Evolutionary conservation across 441 rosid genomes (phyloP).

Genomic region (Eutrema salsugineum): DNA sequence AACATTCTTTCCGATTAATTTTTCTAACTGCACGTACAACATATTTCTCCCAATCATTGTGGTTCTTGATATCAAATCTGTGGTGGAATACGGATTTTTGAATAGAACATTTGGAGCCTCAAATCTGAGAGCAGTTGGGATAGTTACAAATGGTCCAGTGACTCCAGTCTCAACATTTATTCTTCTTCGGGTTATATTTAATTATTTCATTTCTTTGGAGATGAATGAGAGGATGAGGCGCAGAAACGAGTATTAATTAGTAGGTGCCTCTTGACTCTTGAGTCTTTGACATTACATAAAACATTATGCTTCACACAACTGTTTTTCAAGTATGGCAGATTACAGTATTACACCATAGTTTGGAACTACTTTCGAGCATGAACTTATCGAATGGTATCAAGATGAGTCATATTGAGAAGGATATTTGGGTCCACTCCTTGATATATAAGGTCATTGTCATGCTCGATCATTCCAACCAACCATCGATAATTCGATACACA

Average conservation of each 20-base stretch:
- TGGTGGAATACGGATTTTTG: background rate
- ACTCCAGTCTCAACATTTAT: too few relatives aligned
- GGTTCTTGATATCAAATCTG: background rate
- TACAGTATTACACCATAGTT: too few relatives aligned
- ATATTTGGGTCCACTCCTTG: background rate
- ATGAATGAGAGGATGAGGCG: too few relatives aligned
- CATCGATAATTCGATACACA: background rate
- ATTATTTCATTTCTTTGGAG: too few relatives aligned
- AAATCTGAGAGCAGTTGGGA: background rate
- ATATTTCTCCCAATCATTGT: background rate
- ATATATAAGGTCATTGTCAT: background rate
- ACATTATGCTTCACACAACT: too few relatives aligned
- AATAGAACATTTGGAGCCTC: background rate
- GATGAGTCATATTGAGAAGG: background rate
- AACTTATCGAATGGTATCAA: background rate
- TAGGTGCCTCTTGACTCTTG: too few relatives aligned
- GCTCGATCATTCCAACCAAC: background rate
- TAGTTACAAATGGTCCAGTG: background rate
- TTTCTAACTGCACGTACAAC: background rate
- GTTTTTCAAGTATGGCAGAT: too few relatives aligned
- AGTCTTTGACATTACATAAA: too few relatives aligned
- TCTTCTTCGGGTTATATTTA: too few relatives aligned
- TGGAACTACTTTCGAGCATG: background rate
- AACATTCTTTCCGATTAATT: background rate
- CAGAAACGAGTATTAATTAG: too few relatives aligned